phyloP scores from a whole-genome alignment of 305 asterid genomes.

The Galium porrigens region DNA sequence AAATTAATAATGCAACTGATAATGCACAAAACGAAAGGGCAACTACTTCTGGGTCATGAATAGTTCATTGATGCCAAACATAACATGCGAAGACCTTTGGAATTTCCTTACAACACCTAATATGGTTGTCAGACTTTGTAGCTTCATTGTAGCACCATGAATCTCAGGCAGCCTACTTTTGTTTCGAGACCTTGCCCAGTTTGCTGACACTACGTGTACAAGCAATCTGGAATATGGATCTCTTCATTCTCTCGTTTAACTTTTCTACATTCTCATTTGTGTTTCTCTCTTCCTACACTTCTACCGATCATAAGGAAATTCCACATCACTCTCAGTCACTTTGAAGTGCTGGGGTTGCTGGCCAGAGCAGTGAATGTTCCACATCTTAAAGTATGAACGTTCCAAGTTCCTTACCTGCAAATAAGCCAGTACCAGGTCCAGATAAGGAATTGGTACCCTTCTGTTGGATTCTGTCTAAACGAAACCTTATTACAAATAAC shows the following conservation, averaged over 20 bases:
- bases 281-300: slow-evolving; percentile 11
- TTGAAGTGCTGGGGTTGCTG: slow-evolving; percentile 72
- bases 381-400: slow-evolving; percentile 81
- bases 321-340: slow-evolving; percentile 62
- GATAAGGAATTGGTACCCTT: background rate
- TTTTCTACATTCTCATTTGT: slow-evolving; percentile 37
- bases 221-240: slow-evolving; percentile 1
- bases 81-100: background rate
- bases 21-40: background rate
- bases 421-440: slow-evolving; percentile 2
- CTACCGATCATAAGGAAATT: slow-evolving; percentile 58
- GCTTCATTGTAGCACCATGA: background rate
- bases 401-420: slow-evolving; percentile 80
- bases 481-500: background rate
- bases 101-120: background rate
- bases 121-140: background rate
- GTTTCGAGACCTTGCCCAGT: background rate
- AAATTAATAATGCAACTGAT: too few relatives aligned
- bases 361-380: slow-evolving; percentile 77
- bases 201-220: background rate
- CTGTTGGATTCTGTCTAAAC: background rate
- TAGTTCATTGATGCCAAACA: background rate
- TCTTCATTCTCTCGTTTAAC: slow-evolving; percentile 14
- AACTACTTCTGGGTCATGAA: background rate
- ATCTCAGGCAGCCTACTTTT: background rate